These are phyloP conservation scores for Aspergillus brunneoviolaceus DNA, from an alignment of 2,329 filamentous ascomycete genomes.

Conservation along the genomic window DNA sequence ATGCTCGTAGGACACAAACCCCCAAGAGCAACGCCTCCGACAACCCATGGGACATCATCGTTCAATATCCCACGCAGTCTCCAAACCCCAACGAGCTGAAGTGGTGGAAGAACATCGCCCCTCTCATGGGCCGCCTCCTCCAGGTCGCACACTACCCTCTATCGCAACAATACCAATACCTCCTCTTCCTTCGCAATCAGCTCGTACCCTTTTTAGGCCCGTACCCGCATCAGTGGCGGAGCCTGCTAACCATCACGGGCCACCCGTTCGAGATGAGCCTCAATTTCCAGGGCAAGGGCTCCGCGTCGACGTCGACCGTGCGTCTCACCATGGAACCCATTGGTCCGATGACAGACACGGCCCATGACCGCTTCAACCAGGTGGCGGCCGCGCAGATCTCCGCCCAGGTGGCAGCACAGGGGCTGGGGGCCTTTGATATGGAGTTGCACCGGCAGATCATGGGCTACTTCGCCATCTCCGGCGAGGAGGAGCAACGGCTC, in stretches of 20 bases:
- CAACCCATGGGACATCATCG: slow-evolving; percentile 1
- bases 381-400: neutral
- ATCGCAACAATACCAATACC: neutral
- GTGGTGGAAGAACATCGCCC: neutral
- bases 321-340: neutral
- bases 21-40: neutral
- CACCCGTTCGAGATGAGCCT: neutral
- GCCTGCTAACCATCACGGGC: neutral
- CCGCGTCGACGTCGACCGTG: neutral
- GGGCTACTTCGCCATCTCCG: neutral
- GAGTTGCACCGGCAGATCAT: neutral
- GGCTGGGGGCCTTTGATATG: neutral
- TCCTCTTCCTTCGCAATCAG: neutral
- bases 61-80: neutral
- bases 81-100: neutral
- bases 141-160: neutral
- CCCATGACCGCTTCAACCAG: neutral
- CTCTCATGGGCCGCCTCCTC: neutral
- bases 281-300: neutral
- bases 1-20: too few relatives aligned
- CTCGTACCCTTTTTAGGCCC: neutral
- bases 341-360: neutral
- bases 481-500: neutral
- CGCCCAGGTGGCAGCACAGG: neutral
- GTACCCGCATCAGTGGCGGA: neutral